These are phyloP conservation scores for Gossypium longicalyx DNA, from an alignment of 345 rosid genomes.

Conservation along the genomic window DNA sequence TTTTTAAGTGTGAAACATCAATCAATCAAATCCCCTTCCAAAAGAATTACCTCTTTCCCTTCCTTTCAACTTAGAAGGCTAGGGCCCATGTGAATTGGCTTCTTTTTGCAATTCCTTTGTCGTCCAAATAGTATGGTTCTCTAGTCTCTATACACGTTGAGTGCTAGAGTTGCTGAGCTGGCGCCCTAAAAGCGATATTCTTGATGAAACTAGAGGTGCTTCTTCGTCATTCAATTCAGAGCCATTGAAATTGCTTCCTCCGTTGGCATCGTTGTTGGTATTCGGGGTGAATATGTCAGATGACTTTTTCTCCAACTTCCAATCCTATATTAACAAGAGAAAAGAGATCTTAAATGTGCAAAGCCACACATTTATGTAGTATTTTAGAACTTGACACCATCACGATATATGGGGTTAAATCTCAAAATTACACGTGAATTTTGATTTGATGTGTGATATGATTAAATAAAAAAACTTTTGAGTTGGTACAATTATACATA, in stretches of 20 bases:
- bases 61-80: conserved; percentile 10
- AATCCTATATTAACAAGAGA: conserved; percentile 46
- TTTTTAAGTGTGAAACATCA: conserved; percentile 6
- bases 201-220: conserved; percentile 67
- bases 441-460: too few species aligned
- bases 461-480: too few species aligned
- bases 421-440: too few species aligned
- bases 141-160: neutral
- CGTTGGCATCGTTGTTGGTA: conserved; percentile 34
- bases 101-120: neutral
- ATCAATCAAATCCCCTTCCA: conserved; percentile 1
- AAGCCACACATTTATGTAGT: neutral
- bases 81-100: neutral
- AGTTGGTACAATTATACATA: too few species aligned
- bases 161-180: conserved; percentile 28
- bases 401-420: neutral
- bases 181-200: conserved; percentile 59
- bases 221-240: conserved; percentile 68
- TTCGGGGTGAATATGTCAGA: conserved; percentile 63
- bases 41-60: conserved; percentile 4
- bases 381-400: neutral
- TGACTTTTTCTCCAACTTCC: conserved; percentile 79
- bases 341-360: neutral
- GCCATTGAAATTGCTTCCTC: conserved; percentile 25
- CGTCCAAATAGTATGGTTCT: neutral